Conservation (phyloP, 176 grass and related monocot genomes). For the Secale cereale region DNA sequence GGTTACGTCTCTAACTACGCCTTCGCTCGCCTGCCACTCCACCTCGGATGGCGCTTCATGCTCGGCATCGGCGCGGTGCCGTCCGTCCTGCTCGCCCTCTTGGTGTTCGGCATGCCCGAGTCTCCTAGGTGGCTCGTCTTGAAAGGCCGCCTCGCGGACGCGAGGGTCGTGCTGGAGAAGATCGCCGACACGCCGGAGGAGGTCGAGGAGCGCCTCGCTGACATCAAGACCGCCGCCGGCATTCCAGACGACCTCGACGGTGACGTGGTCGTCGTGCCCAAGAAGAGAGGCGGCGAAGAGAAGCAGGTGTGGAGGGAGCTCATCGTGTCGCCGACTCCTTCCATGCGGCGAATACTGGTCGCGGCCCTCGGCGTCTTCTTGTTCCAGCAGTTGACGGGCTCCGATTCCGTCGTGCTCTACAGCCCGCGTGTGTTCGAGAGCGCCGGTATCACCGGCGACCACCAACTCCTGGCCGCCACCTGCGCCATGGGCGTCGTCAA, state of each 20-base stretch:
- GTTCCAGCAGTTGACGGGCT: conserved; percentile 64
- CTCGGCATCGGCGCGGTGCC: conserved; percentile 58
- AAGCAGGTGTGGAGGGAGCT: conserved; percentile 61
- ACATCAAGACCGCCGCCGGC: conserved; percentile 56
- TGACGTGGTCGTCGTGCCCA: conserved; percentile 41
- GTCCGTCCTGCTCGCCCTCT: conserved; percentile 42
- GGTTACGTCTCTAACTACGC: conserved; percentile 63
- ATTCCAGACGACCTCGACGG: conserved; percentile 31
- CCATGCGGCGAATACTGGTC: conserved; percentile 48
- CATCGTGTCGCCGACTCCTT: conserved; percentile 27
- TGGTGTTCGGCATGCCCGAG: conserved; percentile 56
- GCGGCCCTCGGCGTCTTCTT: conserved; percentile 41
- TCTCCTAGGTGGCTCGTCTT: conserved; percentile 74
- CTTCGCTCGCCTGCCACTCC: conserved; percentile 35
- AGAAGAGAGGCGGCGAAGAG: conserved; percentile 23
- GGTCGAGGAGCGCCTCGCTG: conserved; percentile 39
- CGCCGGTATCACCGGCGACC: conserved; percentile 34
- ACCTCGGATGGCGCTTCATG: conserved; percentile 71
- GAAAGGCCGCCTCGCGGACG: conserved; percentile 60
- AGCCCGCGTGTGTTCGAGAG: conserved; percentile 62
- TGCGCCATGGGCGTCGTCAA: conserved; percentile 56
- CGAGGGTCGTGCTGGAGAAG: conserved; percentile 43
- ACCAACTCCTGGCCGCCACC: conserved; percentile 39
- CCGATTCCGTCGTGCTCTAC: conserved; percentile 71
- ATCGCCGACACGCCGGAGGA: conserved; percentile 46